Conservation (phyloP, 805 yeast species). For the Wickerhamiella alocasiicola region DNA sequence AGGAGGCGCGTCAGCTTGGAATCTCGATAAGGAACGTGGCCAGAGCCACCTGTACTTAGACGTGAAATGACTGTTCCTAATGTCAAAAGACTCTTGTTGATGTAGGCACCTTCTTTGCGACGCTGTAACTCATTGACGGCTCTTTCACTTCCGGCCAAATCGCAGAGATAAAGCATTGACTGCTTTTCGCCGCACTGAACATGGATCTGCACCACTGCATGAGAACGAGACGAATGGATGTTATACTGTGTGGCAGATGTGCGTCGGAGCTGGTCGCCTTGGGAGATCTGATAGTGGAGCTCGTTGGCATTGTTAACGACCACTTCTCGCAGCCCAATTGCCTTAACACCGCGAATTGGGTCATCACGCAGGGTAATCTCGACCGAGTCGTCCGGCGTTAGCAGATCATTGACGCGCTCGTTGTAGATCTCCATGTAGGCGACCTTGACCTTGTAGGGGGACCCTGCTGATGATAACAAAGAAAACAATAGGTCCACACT, state of each 20-base stretch:
- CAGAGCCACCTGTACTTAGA: slow-evolving; percentile 38
- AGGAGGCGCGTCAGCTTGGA: slow-evolving; percentile 79
- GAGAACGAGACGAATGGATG: slow-evolving; percentile 78
- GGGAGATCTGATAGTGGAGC: slow-evolving; percentile 43
- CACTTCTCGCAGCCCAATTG: slow-evolving; percentile 60
- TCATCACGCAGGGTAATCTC: slow-evolving; percentile 72
- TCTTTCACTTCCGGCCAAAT: slow-evolving; percentile 92
- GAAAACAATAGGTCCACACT: slow-evolving; percentile 51
- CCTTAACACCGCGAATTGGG: slow-evolving; percentile 54
- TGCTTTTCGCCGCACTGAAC: slow-evolving; percentile 33
- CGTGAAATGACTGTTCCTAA: slow-evolving; percentile 86
- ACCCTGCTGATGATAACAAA: slow-evolving; percentile 21
- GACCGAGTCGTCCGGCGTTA: slow-evolving; percentile 31
- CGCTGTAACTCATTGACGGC: slow-evolving; percentile 66
- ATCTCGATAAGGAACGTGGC: slow-evolving; percentile 86
- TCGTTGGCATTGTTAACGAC: slow-evolving; percentile 45
- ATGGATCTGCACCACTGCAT: slow-evolving; percentile 69
- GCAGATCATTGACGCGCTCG: slow-evolving; percentile 70
- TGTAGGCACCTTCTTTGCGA: slow-evolving; percentile 85
- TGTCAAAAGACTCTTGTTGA: slow-evolving; percentile 81
- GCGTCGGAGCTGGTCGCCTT: slow-evolving; percentile 63
- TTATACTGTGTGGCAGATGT: slow-evolving; percentile 88
- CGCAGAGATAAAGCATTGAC: slow-evolving; percentile 75
- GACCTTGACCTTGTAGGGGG: slow-evolving; percentile 38
- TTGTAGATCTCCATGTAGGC: slow-evolving; percentile 81